Conservation (phyloP, 2,329 filamentous ascomycete genomes). For the Fusarium pseudograminearum region DNA sequence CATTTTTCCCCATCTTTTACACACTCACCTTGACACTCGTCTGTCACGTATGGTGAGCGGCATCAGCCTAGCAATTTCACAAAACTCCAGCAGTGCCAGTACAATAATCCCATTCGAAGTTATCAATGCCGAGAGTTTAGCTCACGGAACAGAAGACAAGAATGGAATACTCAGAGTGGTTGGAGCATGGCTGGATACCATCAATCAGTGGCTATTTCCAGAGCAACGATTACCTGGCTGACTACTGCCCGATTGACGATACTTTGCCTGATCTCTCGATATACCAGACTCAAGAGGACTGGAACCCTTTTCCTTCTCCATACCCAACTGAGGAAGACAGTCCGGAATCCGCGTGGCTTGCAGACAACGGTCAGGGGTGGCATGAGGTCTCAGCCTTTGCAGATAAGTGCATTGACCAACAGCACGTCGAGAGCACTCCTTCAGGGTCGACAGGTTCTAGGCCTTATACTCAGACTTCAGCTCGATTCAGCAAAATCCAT, state of each 20-base stretch:
- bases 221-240: not conserved
- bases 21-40: no score
- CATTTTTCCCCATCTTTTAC: no score
- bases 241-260: not conserved
- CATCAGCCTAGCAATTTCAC: no score
- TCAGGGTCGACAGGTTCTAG: no score
- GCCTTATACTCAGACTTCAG: no score
- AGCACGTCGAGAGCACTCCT: no score
- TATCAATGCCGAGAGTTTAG: not conserved
- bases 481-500: no score
- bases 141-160: fast-evolving
- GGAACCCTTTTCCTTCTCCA: not conserved
- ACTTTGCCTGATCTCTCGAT: not conserved
- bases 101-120: not conserved
- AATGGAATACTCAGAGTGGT: not conserved
- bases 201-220: not conserved
- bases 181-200: not conserved
- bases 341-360: no score
- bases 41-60: fast-evolving
- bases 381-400: no score
- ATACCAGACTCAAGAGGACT: not conserved
- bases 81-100: not conserved
- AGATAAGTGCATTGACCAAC: no score
- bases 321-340: not conserved
- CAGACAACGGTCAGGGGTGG: no score